Percentiles rank a stretch among this genome's conserved stretches.
Evolutionary conservation across 2,329 filamentous ascomycete genomes (phyloP).

Genomic region (Fusarium torulosum): DNA sequence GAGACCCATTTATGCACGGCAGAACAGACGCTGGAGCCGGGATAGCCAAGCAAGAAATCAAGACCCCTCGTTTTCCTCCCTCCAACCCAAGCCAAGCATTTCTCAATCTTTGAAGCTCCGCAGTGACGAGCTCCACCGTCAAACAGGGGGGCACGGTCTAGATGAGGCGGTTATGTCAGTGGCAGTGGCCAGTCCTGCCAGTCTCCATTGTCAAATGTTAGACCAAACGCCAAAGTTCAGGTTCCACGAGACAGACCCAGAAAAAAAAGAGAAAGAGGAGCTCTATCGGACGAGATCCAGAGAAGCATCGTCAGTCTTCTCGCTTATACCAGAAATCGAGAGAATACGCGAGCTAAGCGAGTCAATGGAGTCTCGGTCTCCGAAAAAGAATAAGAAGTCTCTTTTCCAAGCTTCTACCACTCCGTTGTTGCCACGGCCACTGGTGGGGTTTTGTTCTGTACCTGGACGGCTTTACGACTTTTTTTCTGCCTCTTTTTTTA

Average conservation of each 20-base stretch:
- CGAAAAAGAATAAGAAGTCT: conserved; percentile 33
- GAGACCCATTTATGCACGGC: conserved; percentile 34
- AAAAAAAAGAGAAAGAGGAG: conserved; percentile 31
- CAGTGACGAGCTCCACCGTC: conserved; percentile 41
- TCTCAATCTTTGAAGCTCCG: conserved; percentile 35
- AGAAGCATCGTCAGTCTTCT: conserved; percentile 31
- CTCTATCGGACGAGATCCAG: conserved; percentile 36
- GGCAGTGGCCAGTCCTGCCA: conserved; percentile 33
- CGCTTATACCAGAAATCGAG: conserved; percentile 20
- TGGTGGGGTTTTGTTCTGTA: conserved; percentile 37
- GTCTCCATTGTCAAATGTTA: conserved; percentile 14
- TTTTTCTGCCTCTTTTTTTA: conserved; percentile 30
- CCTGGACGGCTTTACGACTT: neutral
- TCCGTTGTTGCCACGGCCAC: conserved; percentile 45
- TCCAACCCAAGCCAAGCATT: conserved; percentile 40
- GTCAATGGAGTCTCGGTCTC: conserved; percentile 15
- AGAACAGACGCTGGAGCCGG: conserved; percentile 36
- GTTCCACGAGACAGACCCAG: conserved; percentile 16
- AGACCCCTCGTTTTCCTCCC: conserved; percentile 34
- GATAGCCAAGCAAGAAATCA: conserved; percentile 41
- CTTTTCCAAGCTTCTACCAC: conserved; percentile 21
- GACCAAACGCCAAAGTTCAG: conserved; percentile 5
- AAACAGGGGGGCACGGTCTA: conserved; percentile 38
- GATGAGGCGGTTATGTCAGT: conserved; percentile 41
- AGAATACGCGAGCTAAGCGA: conserved; percentile 10